phyloP scores from a whole-genome alignment of 2,329 filamentous ascomycete species.

The Fusarium tjaetaba region DNA sequence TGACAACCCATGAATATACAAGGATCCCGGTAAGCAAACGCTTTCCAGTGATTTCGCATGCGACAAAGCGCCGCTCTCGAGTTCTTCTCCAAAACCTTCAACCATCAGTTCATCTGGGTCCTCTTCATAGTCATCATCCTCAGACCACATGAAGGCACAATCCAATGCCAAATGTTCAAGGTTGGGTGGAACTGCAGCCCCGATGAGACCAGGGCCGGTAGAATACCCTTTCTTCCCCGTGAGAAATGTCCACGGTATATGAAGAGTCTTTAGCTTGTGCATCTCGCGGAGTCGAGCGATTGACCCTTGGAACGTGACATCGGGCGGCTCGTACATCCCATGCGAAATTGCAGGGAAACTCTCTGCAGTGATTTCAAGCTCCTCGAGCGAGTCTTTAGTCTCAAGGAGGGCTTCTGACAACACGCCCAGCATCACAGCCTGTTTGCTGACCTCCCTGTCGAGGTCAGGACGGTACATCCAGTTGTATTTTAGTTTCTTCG shows the following conservation, averaged over 20 bases:
- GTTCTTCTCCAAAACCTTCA: background rate
- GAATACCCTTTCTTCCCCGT: background rate
- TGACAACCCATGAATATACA: background rate
- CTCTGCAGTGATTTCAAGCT: background rate
- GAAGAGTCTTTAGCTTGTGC: background rate
- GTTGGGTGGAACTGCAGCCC: background rate
- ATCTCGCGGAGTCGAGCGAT: background rate
- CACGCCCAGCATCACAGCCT: background rate
- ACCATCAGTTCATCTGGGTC: background rate
- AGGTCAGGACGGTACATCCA: slow-evolving; percentile 12
- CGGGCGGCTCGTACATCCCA: background rate
- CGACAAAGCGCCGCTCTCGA: background rate
- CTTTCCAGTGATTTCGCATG: background rate
- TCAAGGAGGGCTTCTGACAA: background rate
- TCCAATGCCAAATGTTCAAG: background rate
- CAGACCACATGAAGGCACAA: background rate
- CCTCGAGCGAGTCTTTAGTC: background rate
- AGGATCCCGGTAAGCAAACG: background rate
- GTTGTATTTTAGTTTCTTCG: slow-evolving; percentile 3
- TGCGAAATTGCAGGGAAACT: fast-evolving
- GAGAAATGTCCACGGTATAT: background rate
- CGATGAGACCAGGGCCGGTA: background rate
- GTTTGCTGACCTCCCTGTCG: background rate
- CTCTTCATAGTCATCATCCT: background rate
- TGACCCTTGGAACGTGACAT: background rate